Evolutionary conservation across 805 yeast genomes (phyloP).

Genomic region (Dipodascopsis uninucleata): DNA sequence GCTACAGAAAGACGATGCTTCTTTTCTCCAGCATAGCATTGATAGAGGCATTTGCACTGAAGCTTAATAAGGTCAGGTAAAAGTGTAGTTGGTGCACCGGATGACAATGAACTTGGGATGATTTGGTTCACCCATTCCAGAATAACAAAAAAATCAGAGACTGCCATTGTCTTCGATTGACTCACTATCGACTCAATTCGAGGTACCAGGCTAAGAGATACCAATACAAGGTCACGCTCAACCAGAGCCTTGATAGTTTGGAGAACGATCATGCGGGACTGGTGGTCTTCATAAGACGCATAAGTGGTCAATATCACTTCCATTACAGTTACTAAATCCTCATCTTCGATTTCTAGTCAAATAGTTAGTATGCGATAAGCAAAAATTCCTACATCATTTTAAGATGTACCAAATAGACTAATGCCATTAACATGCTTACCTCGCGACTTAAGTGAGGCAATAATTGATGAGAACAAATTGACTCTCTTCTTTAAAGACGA

Average conservation of each 20-base stretch:
- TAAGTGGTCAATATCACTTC: slow-evolving; percentile 24
- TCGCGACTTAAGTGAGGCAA: slow-evolving; percentile 15
- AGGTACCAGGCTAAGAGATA: slow-evolving; percentile 10
- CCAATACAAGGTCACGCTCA: background rate
- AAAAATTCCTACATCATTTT: background rate
- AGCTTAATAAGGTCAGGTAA: slow-evolving; percentile 12
- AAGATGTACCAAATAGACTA: no score
- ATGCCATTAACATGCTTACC: slow-evolving; percentile 14
- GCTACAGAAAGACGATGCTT: slow-evolving; percentile 14
- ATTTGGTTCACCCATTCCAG: slow-evolving; percentile 28
- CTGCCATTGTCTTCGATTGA: slow-evolving; percentile 21
- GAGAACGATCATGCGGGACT: slow-evolving; percentile 23
- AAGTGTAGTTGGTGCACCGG: no score
- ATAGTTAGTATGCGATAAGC: background rate
- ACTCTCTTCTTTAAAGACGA: slow-evolving; percentile 25
- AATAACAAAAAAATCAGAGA: slow-evolving; percentile 25
- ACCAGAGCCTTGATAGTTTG: slow-evolving; percentile 13
- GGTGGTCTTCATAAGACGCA: slow-evolving; percentile 26
- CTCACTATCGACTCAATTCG: slow-evolving; percentile 15
- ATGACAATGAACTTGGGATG: no score
- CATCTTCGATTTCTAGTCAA: slow-evolving; percentile 6
- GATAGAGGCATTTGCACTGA: slow-evolving; percentile 16
- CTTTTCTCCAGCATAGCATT: slow-evolving; percentile 8
- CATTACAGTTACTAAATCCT: slow-evolving; percentile 16
- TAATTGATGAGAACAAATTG: slow-evolving; percentile 14